Conservation (phyloP, 768 basidiomycete species). For the Boletus barrowsii region DNA sequence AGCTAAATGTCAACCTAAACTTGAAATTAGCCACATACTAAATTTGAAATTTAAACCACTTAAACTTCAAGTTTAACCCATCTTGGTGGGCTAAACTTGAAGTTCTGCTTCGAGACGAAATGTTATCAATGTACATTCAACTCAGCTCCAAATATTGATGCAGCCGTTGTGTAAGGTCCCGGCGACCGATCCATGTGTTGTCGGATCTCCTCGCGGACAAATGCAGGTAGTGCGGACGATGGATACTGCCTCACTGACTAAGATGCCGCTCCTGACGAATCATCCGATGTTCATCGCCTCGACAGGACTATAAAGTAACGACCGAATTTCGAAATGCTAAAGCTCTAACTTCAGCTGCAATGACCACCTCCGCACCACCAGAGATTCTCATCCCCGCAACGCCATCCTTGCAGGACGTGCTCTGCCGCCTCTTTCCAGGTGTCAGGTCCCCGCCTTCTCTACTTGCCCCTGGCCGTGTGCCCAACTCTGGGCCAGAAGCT, state of each 20-base stretch:
- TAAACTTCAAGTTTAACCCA: no score
- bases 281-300: background rate
- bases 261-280: background rate
- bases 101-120: no score
- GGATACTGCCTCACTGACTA: background rate
- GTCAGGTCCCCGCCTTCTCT: slow-evolving; percentile 30
- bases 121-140: no score
- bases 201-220: no score
- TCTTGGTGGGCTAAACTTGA: no score
- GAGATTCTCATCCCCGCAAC: slow-evolving; percentile 15
- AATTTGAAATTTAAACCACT: no score
- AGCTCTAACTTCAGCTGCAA: background rate
- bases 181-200: no score
- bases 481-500: slow-evolving; percentile 39
- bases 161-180: no score
- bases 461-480: slow-evolving; percentile 36
- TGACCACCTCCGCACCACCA: slow-evolving; percentile 30
- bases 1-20: no score
- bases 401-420: slow-evolving; percentile 19
- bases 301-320: background rate
- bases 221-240: background rate
- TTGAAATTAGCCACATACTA: no score
- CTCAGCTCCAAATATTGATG: no score
- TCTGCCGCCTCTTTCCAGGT: slow-evolving; percentile 32
- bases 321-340: background rate